Evolutionary conservation across 108 stramenopile species (phyloP).

Genomic region (Stephanodiscus minutulus): DNA sequence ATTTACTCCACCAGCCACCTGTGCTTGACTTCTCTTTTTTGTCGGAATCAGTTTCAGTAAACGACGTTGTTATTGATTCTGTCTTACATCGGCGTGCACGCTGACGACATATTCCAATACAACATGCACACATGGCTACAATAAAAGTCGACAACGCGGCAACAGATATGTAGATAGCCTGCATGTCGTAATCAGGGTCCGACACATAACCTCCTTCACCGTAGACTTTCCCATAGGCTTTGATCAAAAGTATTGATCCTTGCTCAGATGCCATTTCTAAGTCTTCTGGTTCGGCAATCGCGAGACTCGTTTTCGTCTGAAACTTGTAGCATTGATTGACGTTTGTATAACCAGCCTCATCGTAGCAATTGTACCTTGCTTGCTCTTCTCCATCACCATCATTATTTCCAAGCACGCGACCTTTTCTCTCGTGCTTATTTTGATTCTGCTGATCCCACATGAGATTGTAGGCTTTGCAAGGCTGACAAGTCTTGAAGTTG

Average conservation of each 20-base stretch:
- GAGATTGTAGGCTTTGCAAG: conserved; percentile 38
- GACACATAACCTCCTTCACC: conserved; percentile 20
- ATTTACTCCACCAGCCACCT: too few relatives aligned
- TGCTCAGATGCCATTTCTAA: conserved; percentile 20
- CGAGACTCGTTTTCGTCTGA: conserved; percentile 25
- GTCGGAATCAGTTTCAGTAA: too few relatives aligned
- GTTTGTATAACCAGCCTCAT: conserved; percentile 41
- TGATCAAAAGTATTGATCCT: conserved; percentile 27
- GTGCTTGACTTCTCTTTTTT: too few relatives aligned
- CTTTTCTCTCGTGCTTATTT: background rate
- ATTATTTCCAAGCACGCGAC: conserved; percentile 5
- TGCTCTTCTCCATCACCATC: conserved; percentile 30
- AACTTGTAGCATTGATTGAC: conserved; percentile 47
- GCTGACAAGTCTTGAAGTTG: conserved; percentile 40
- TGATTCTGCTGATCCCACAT: background rate
- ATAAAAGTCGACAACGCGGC: too few relatives aligned
- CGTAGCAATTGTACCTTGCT: conserved; percentile 34
- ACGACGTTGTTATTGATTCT: too few relatives aligned
- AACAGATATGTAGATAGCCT: too few relatives aligned
- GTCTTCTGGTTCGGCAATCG: conserved; percentile 8
- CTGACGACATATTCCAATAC: too few relatives aligned
- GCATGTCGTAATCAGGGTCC: too few relatives aligned
- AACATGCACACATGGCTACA: too few relatives aligned
- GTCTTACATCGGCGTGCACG: too few relatives aligned
- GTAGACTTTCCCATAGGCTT: conserved; percentile 12